Conservation (phyloP, 2,329 filamentous ascomycete species). For the Rasamsonia emersonii region DNA sequence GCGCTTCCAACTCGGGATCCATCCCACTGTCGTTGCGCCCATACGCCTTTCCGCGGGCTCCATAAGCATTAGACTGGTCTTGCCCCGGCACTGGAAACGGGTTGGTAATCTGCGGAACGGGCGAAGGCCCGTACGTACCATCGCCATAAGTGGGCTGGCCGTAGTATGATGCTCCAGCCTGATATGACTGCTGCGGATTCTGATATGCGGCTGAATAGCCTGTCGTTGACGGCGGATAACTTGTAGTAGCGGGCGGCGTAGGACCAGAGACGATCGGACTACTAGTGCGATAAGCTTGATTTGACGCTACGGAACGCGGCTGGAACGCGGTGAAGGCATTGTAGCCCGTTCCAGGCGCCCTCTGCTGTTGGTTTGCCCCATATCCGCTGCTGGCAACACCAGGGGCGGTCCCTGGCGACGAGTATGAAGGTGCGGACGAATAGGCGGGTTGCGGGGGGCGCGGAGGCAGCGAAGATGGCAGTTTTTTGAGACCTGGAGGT, state of each 20-base stretch:
- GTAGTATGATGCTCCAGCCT: conserved; percentile 36
- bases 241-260: conserved; percentile 20
- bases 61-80: conserved; percentile 25
- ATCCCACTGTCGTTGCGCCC: conserved; percentile 33
- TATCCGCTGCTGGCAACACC: conserved; percentile 17
- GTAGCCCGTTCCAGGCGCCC: conserved; percentile 21
- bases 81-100: conserved; percentile 63
- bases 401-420: conserved; percentile 11
- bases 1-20: conserved; percentile 77
- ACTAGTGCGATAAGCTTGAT: conserved; percentile 30
- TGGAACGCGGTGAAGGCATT: conserved; percentile 49
- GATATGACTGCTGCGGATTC: conserved; percentile 29
- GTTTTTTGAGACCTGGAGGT: conserved; percentile 62
- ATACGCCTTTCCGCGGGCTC: conserved; percentile 28
- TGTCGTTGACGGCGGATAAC: conserved; percentile 20
- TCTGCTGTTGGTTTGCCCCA: conserved; percentile 20
- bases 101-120: conserved; percentile 65
- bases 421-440: conserved; percentile 31
- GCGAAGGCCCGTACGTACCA: conserved; percentile 39
- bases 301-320: conserved; percentile 49
- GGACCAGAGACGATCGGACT: conserved; percentile 29
- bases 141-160: conserved; percentile 40
- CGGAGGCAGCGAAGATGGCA: conserved; percentile 60
- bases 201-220: conserved; percentile 33
- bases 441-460: conserved; percentile 62